Conservation (phyloP, 2,329 filamentous ascomycete species). For the Calonectria honghensis region DNA sequence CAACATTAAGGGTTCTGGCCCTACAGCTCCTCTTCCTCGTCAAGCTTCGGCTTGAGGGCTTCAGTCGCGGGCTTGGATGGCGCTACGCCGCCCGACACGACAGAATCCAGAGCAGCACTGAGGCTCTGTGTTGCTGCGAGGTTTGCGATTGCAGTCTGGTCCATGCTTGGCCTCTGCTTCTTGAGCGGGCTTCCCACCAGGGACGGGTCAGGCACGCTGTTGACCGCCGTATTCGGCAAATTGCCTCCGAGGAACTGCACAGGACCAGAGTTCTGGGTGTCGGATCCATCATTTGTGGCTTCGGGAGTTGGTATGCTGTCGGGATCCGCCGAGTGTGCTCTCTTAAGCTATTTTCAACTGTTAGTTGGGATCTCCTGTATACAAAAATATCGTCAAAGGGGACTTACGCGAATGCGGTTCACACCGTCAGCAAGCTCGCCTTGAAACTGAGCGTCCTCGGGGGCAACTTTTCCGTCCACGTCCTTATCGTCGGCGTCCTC, state of each 20-base stretch:
- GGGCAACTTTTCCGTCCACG: conserved; percentile 74
- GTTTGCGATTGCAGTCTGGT: conserved; percentile 52
- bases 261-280: conserved; percentile 42
- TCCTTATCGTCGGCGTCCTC: conserved; percentile 79
- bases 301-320: conserved; percentile 65
- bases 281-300: conserved; percentile 65
- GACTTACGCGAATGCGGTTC: conserved; percentile 84
- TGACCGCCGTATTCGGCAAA: conserved; percentile 37
- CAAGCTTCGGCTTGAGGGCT: conserved; percentile 52
- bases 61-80: conserved; percentile 49
- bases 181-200: conserved; percentile 83
- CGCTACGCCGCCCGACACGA: conserved; percentile 51
- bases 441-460: conserved; percentile 83
- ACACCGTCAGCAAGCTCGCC: conserved; percentile 88
- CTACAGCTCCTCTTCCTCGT: conserved; percentile 65
- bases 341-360: conserved; percentile 78
- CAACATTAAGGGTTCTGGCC: conserved; percentile 6
- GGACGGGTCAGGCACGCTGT: conserved; percentile 59
- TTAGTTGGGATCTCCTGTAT: conserved; percentile 30
- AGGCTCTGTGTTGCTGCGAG: conserved; percentile 58
- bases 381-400: neutral
- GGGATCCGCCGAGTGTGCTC: conserved; percentile 85
- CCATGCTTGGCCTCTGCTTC: conserved; percentile 80
- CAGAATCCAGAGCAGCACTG: conserved; percentile 60
- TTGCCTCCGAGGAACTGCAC: conserved; percentile 45